Evolutionary conservation across 2,329 filamentous ascomycete genomes (phyloP), one percentile per base, ranked within the genome.

Genomic region (Nemania sp.): DNA sequence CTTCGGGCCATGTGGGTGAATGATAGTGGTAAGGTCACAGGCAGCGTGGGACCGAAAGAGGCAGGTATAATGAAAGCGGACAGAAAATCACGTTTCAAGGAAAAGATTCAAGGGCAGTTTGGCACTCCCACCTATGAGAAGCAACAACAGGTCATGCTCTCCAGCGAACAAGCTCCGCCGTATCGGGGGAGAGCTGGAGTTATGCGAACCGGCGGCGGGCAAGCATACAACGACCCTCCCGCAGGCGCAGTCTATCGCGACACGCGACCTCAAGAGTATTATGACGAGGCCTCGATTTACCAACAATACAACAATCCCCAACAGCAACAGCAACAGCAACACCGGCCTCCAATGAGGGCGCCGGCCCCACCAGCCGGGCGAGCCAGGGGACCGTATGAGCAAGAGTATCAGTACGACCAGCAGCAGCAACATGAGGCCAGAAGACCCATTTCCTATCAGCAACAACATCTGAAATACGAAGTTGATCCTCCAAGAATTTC

Each of bases 1-100:
- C 19, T 40, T 6, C 34, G 45, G 34, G 45, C 45, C 24, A 48
- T 48, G 45, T 48, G 45, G 45, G 45, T 40, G 12, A 48, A 48
- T 14, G 45, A 40, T 15, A 48, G 40, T 12, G 45, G 45, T 24
- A 24, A 48, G 3, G 6, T 37, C 23, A 40, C 40, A 14, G 45
- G 33, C 34, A 48, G 33, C 31, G 17, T 48, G 7, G 45, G 45
- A 23, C 45, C 45, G 3, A 48, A 31, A 26, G 45, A 48, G 45
- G 34, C 45, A 2, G 34, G 45, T 14, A 30, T 40, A 3, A 23
- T 40, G n/a, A 48, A 48, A 40, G 1, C 3, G 24, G 34, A 48
- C 22, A 28, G 45, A 31, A 48, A 40, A 40, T 39, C 34, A 17
- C 34, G 45, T 15, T 48, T 24, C 17, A 33, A 5, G 17, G 15